These are phyloP conservation scores for Trypethelium eluteriae DNA, from an alignment of 495 filamentous ascomycete genomes.

Conservation along the genomic window DNA sequence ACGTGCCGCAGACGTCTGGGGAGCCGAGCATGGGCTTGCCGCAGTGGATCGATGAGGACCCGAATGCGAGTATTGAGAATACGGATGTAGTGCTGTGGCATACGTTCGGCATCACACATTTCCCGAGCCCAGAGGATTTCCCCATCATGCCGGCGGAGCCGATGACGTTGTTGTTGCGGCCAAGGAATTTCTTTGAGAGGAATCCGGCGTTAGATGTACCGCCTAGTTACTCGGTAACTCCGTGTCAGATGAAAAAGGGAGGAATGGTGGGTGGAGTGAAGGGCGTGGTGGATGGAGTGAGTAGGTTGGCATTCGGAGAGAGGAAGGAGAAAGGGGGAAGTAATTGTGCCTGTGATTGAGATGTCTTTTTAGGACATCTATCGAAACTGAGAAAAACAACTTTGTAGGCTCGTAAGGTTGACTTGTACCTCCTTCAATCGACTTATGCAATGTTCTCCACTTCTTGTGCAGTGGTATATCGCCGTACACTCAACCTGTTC, in stretches of 20 bases:
- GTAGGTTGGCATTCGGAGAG: slow-evolving; percentile 33
- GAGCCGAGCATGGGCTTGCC: slow-evolving; percentile 72
- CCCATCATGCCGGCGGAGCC: slow-evolving; percentile 92
- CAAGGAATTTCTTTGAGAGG: slow-evolving; percentile 76
- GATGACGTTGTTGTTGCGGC: slow-evolving; percentile 75
- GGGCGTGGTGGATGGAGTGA: slow-evolving; percentile 27
- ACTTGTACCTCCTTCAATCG: too few species aligned
- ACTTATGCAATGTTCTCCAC: too few species aligned
- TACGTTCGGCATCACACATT: slow-evolving; percentile 89
- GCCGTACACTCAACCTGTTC: too few species aligned
- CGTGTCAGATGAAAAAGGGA: slow-evolving; percentile 48
- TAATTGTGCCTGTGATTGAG: slow-evolving; percentile 10
- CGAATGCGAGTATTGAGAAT: slow-evolving; percentile 66
- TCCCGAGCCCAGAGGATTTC: slow-evolving; percentile 88
- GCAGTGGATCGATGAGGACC: slow-evolving; percentile 72
- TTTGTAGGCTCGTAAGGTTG: too few species aligned
- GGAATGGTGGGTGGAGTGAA: slow-evolving; percentile 13
- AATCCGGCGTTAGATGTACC: slow-evolving; percentile 87
- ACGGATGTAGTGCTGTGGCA: slow-evolving; percentile 92
- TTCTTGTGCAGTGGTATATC: too few species aligned
- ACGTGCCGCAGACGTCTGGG: slow-evolving; percentile 89
- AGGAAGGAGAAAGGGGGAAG: slow-evolving; percentile 17
- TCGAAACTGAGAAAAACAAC: too few species aligned
- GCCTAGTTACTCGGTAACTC: slow-evolving; percentile 72
- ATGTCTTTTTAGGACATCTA: background rate